These are phyloP conservation scores for Wickerhamiella australiensis DNA, from an alignment of 805 yeast genomes.

Conservation along the genomic window DNA sequence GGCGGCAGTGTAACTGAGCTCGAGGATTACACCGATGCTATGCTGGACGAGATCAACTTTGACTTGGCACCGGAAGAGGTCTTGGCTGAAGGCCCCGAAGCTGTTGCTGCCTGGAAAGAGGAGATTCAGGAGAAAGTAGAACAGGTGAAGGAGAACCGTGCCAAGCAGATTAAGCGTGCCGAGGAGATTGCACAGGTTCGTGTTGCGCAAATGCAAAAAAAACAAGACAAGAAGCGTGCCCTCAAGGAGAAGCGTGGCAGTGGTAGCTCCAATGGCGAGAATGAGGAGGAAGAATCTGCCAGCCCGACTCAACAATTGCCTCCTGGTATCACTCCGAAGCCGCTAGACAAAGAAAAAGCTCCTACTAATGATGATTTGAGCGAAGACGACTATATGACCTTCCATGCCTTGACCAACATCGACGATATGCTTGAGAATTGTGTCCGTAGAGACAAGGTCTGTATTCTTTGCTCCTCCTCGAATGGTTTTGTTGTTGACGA, in stretches of 20 bases:
- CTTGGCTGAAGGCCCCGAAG: conserved; percentile 23
- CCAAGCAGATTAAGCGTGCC: not conserved
- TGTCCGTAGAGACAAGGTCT: conserved; percentile 17
- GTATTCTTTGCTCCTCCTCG: conserved; percentile 16
- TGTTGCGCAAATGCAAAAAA: conserved; percentile 2
- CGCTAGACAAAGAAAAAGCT: conserved; percentile 3
- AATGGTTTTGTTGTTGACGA: conserved; percentile 15
- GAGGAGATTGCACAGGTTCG: conserved; percentile 5
- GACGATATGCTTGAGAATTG: conserved; percentile 18
- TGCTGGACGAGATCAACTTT: conserved; percentile 26
- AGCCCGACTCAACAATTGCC: conserved; percentile 10
- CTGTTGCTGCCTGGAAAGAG: conserved; percentile 16
- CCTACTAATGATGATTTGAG: conserved; percentile 1
- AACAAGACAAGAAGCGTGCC: conserved; percentile 8
- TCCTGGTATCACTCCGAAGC: conserved; percentile 14
- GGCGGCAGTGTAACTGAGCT: conserved; percentile 11
- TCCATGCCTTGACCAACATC: conserved; percentile 2
- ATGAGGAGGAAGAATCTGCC: not conserved
- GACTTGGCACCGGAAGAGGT: conserved; percentile 21
- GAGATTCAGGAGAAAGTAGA: conserved; percentile 11
- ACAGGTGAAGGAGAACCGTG: conserved; percentile 2
- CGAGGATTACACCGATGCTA: conserved; percentile 16
- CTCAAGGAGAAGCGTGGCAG: not conserved
- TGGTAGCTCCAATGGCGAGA: too few species aligned
- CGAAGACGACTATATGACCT: conserved; percentile 13